Evolutionary conservation across 2,329 filamentous ascomycete species (phyloP).

Genomic region (Ciborinia camelliae): DNA sequence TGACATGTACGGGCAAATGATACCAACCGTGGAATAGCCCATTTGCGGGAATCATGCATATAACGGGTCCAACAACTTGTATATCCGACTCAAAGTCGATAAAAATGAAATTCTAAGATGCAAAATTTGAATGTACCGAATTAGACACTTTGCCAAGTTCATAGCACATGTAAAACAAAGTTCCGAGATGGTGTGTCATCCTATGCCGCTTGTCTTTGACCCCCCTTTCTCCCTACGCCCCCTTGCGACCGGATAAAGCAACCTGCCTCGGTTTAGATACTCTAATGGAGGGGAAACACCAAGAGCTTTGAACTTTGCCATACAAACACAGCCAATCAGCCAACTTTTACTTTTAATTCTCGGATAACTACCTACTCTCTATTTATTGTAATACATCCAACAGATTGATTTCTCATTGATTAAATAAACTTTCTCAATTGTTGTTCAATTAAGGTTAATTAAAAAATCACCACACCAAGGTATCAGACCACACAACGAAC

Average conservation of each 20-base stretch:
- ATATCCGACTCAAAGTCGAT: neutral
- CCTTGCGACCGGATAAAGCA: neutral
- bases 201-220: neutral
- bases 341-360: neutral
- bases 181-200: neutral
- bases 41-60: neutral
- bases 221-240: too few species aligned
- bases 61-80: neutral
- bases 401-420: neutral
- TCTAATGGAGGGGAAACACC: neutral
- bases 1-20: neutral
- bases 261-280: slow-evolving; percentile 2
- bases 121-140: neutral
- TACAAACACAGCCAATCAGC: neutral
- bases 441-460: neutral
- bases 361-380: neutral
- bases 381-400: neutral
- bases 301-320: neutral
- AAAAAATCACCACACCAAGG: too few species aligned
- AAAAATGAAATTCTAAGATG: neutral
- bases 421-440: neutral
- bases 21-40: neutral
- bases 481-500: neutral
- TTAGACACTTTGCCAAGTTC: neutral
- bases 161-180: neutral